A percentile compares a stretch with the other conserved stretches of the same genome.
These are phyloP conservation scores for Nitzschia sp. DNA, from an alignment of 108 stramenopile species.

Conservation along the genomic window DNA sequence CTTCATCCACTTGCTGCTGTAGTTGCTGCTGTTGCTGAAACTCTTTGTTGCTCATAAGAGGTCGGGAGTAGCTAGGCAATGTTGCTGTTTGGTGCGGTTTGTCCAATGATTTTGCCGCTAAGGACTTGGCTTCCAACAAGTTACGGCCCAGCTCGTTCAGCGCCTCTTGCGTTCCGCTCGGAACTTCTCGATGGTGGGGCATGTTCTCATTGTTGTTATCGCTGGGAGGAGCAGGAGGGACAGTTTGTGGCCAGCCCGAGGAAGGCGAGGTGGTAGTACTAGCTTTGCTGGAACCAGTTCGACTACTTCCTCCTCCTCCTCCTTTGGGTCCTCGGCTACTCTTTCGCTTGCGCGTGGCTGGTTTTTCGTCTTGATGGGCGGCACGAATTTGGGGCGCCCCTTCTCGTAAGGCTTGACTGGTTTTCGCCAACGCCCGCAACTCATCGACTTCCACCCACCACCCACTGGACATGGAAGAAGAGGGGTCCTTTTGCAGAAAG, in stretches of 20 bases:
- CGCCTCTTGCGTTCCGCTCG: not conserved
- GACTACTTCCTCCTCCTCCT: no score
- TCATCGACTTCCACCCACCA: conserved; percentile 82
- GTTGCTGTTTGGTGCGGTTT: not conserved
- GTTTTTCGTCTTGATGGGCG: conserved; percentile 30
- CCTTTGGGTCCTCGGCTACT: no score
- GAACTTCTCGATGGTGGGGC: not conserved
- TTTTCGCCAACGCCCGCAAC: conserved; percentile 72
- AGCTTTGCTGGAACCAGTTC: not conserved
- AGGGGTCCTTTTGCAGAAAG: conserved; percentile 61
- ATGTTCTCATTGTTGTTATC: not conserved
- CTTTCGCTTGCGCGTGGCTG: conserved; percentile 1
- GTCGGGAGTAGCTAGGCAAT: not conserved
- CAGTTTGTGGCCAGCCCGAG: not conserved
- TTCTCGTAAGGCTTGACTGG: conserved; percentile 82
- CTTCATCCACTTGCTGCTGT: not conserved
- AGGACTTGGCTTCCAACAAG: conserved; percentile 11
- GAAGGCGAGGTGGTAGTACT: not conserved
- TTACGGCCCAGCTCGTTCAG: conserved; percentile 9
- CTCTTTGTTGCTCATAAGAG: conserved; percentile 24
- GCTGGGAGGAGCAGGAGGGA: not conserved
- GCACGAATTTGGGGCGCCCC: conserved; percentile 79
- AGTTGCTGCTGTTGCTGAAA: conserved; percentile 1
- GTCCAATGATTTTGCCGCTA: no score
- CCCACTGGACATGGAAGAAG: conserved; percentile 5